A percentile compares a stretch with the other conserved stretches of the same genome.
phyloP scores from a whole-genome alignment of 140 eudicot species.

The Oenanthe javanica region DNA sequence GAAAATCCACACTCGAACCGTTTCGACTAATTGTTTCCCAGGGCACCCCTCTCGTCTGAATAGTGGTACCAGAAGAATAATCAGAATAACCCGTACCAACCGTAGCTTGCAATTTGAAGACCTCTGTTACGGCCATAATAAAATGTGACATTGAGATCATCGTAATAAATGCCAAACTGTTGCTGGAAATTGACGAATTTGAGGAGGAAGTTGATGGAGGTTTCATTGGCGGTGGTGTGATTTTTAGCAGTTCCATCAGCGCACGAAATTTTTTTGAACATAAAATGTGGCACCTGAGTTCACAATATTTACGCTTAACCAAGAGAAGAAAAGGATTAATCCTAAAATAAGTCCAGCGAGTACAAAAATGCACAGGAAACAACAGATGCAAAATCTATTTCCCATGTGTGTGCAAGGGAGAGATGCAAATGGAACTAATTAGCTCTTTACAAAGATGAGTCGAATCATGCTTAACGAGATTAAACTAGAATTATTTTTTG shows the following conservation, averaged over 20 bases:
- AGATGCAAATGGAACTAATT: not conserved
- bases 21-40: conserved; percentile 23
- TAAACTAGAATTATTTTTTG: too few species aligned
- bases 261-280: conserved; percentile 29
- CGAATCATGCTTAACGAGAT: not conserved
- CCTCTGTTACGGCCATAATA: conserved; percentile 9
- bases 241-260: conserved; percentile 17
- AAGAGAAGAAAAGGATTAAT: conserved; percentile 27
- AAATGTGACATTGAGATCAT: conserved; percentile 28
- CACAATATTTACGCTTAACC: conserved; percentile 30
- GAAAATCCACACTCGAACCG: conserved; percentile 31
- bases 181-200: conserved; percentile 32
- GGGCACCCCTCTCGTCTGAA: conserved; percentile 9
- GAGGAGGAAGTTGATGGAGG: conserved; percentile 30
- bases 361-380: conserved; percentile 17
- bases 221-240: not conserved
- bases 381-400: conserved; percentile 1
- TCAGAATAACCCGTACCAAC: conserved; percentile 13
- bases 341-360: conserved; percentile 25
- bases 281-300: conserved; percentile 23
- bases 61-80: not conserved
- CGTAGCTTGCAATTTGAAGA: conserved; percentile 23
- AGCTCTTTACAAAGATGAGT: not conserved
- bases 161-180: conserved; percentile 35
- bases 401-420: not conserved